These are phyloP conservation scores for Peronospora farinosa DNA, from an alignment of 352 stramenopile species.

Conservation along the genomic window DNA sequence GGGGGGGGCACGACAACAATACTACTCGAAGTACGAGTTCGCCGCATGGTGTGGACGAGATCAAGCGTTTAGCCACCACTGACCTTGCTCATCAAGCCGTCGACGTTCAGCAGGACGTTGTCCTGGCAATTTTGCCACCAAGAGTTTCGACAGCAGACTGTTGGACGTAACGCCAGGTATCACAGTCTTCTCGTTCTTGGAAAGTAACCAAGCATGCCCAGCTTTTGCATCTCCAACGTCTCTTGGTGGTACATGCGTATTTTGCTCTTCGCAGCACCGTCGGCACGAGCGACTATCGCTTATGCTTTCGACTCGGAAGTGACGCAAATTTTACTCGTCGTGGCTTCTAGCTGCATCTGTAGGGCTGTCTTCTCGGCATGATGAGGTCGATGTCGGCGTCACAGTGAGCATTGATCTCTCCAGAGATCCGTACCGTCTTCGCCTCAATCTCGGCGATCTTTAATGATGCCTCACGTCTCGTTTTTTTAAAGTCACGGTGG, in stretches of 20 bases:
- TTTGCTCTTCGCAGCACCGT: too few species aligned
- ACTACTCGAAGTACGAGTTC: too few species aligned
- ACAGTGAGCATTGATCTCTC: conserved; percentile 34
- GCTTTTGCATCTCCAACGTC: too few species aligned
- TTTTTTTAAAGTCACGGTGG: conserved; percentile 39
- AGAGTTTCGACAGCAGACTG: conserved; percentile 41
- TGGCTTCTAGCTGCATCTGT: too few species aligned
- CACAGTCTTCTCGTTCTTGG: conserved; percentile 37
- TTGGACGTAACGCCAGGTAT: conserved; percentile 43
- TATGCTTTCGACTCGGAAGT: too few species aligned
- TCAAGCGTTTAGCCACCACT: conserved; percentile 1
- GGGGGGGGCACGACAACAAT: too few species aligned
- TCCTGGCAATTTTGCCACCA: conserved; percentile 39
- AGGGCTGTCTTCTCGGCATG: too few species aligned
- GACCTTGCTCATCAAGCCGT: conserved; percentile 19
- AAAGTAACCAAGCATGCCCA: conserved; percentile 35
- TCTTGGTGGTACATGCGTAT: too few species aligned
- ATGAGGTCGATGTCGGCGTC: too few species aligned
- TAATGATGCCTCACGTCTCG: conserved; percentile 30
- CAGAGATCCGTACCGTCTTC: conserved; percentile 38
- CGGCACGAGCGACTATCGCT: too few species aligned
- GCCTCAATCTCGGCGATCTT: conserved; percentile 42
- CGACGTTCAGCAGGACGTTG: conserved; percentile 41
- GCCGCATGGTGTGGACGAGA: neutral
- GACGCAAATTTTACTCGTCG: too few species aligned